Evolutionary conservation across 805 yeast genomes (phyloP).

Genomic region (Candida stauntonica): DNA sequence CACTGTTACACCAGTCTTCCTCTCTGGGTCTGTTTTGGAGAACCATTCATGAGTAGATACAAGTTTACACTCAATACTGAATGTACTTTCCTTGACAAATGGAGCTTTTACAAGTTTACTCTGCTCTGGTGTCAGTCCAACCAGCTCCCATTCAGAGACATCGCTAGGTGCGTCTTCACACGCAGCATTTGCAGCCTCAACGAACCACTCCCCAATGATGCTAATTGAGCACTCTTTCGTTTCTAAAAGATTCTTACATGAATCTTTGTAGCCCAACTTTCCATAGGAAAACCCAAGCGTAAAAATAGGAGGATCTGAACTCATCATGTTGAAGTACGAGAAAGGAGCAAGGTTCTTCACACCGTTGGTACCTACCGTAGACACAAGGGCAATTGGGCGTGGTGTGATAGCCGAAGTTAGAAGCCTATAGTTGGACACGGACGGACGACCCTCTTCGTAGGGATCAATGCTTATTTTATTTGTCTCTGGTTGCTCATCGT

Average conservation of each 20-base stretch:
- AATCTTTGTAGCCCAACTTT: slow-evolving; percentile 39
- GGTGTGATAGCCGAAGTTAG: slow-evolving; percentile 52
- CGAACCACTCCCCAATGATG: slow-evolving; percentile 58
- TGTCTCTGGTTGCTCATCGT: not conserved
- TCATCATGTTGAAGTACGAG: slow-evolving; percentile 46
- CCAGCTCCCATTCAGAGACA: slow-evolving; percentile 50
- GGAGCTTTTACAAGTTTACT: slow-evolving; percentile 47
- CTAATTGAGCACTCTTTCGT: slow-evolving; percentile 53
- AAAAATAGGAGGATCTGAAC: slow-evolving; percentile 56
- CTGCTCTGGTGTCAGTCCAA: slow-evolving; percentile 46
- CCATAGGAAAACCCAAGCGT: slow-evolving; percentile 44
- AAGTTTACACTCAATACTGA: slow-evolving; percentile 52
- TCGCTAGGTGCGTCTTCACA: slow-evolving; percentile 43
- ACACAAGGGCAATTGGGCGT: slow-evolving; percentile 56
- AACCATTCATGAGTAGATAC: slow-evolving; percentile 40
- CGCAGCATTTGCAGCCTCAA: slow-evolving; percentile 57
- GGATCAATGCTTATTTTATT: slow-evolving; percentile 45
- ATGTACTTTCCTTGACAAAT: slow-evolving; percentile 59
- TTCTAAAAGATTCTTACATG: slow-evolving; percentile 43
- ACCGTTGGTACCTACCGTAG: slow-evolving; percentile 43
- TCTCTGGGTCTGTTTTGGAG: slow-evolving; percentile 35
- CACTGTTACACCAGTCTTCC: slow-evolving; percentile 31
- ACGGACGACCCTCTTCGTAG: slow-evolving; percentile 24
- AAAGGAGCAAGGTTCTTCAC: slow-evolving; percentile 53
- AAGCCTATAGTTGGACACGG: slow-evolving; percentile 40